Base-by-base conservation (phyloP, 805 yeast species). In the Spathaspora passalidarum region DNA sequence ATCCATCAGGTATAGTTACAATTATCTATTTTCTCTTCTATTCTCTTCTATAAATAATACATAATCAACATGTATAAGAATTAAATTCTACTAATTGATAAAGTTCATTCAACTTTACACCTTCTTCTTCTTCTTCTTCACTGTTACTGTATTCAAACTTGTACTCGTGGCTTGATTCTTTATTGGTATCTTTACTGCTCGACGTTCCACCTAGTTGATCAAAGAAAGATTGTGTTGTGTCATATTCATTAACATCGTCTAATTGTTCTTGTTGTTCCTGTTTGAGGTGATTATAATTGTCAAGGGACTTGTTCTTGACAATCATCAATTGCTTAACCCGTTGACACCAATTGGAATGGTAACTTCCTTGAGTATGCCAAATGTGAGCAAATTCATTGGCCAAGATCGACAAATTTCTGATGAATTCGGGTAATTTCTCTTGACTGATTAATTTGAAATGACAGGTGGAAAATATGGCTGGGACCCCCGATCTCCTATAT, bases 351-450 rank as follows among this genome's bases (percentile, higher is more conserved):
- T 76, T 82, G 34, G 83, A 76, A 6, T 73, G 67, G 62, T 76
- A 81, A 29, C 69, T 69, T 3, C 82, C 82, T 18, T 49, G 52
- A 17, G 50, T 23, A 32, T 42, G 42, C 89, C 94, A 88, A 14
- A 84, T 83, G 20, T 76, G 74, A 1, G 96, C 89, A 62, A 88
- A 86, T 49, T 81, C 84, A 51, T 80, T 78, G 3, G 90, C 84
- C 44, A 81, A 72, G 17, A 84, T 58, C 2, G 87, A 80, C 49
- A 85, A 64, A 49, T 84, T 85, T 40, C 96, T 73, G 8, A 88
- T 77, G 59, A 83, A 82, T 4, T 68, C 64, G 0, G 95, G 76
- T 40, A 90, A 64, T 25, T 80, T 77, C 38, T 72, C 73, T 44
- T 73, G 82, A 14, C 83, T 75, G 6, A 89, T 70, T 19, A 89